Conservation (phyloP, 345 rosid species). For the Boechera retrofracta region DNA sequence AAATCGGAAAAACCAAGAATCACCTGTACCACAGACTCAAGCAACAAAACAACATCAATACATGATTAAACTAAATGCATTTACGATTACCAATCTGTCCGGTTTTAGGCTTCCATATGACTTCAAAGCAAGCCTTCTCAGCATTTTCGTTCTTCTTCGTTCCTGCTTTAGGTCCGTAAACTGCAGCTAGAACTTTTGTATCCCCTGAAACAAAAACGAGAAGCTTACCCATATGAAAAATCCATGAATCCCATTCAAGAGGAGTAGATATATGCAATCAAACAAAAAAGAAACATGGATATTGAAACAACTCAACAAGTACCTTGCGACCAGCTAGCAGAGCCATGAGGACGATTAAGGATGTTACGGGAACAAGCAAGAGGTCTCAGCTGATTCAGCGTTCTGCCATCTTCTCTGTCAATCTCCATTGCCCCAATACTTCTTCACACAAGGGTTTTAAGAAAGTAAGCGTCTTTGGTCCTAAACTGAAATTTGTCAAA, state of each 20-base stretch:
- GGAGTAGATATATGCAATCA: neutral
- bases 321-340: slow-evolving; percentile 98
- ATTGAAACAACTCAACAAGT: neutral
- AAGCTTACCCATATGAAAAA: neutral
- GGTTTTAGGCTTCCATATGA: slow-evolving; percentile 92
- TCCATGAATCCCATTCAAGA: slow-evolving; percentile 3
- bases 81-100: slow-evolving; percentile 70
- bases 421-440: slow-evolving; percentile 53
- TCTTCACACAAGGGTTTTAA: slow-evolving; percentile 2
- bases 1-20: neutral
- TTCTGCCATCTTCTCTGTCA: slow-evolving; percentile 70
- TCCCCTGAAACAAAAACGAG: slow-evolving; percentile 57
- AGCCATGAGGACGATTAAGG: slow-evolving; percentile 93
- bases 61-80: neutral
- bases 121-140: slow-evolving; percentile 89
- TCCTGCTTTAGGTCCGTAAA: slow-evolving; percentile 95
- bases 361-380: slow-evolving; percentile 73
- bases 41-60: slow-evolving; percentile 2
- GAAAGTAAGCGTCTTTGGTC: neutral
- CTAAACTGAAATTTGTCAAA: neutral
- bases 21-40: neutral
- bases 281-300: neutral
- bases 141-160: slow-evolving; percentile 90
- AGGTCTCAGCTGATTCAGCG: slow-evolving; percentile 76
- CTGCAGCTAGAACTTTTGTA: slow-evolving; percentile 85